Evolutionary conservation across 1,284 basidiomycete species (phyloP).

Genomic region (Puccinia novopanici): DNA sequence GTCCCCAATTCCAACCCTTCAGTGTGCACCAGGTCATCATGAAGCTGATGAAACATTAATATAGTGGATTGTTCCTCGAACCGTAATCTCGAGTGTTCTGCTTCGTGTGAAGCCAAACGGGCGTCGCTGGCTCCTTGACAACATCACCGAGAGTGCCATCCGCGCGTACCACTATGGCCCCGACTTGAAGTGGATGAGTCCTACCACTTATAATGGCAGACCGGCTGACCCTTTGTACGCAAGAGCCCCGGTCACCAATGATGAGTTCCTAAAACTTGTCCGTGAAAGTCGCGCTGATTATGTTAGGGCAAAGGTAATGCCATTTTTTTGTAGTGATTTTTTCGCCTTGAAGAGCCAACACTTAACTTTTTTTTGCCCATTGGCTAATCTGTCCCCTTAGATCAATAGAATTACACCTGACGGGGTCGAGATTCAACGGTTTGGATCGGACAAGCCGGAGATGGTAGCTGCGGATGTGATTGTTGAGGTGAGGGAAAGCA

Average conservation of each 20-base stretch:
- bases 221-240: slow-evolving; percentile 13
- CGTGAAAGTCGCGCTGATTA: slow-evolving; percentile 33
- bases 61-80: slow-evolving; percentile 49
- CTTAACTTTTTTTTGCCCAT: not conserved
- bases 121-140: not conserved
- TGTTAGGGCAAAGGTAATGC: slow-evolving; percentile 11
- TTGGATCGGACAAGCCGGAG: not conserved
- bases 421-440: slow-evolving; percentile 7
- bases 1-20: too few relatives aligned
- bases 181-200: slow-evolving; percentile 36
- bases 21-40: too few relatives aligned
- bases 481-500: slow-evolving; percentile 19
- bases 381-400: too few relatives aligned
- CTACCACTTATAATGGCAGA: slow-evolving; percentile 1
- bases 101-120: not conserved
- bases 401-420: slow-evolving; percentile 11
- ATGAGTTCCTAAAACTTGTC: slow-evolving; percentile 34
- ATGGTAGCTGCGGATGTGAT: slow-evolving; percentile 35
- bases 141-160: slow-evolving; percentile 8
- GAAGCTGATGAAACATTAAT: too few relatives aligned
- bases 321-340: not conserved
- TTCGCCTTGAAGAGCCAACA: not conserved
- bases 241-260: slow-evolving; percentile 41
- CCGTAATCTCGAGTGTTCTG: not conserved
- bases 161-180: slow-evolving; percentile 18